phyloP scores from a whole-genome alignment of 345 rosid species.

The Rubroshorea leprosula region DNA sequence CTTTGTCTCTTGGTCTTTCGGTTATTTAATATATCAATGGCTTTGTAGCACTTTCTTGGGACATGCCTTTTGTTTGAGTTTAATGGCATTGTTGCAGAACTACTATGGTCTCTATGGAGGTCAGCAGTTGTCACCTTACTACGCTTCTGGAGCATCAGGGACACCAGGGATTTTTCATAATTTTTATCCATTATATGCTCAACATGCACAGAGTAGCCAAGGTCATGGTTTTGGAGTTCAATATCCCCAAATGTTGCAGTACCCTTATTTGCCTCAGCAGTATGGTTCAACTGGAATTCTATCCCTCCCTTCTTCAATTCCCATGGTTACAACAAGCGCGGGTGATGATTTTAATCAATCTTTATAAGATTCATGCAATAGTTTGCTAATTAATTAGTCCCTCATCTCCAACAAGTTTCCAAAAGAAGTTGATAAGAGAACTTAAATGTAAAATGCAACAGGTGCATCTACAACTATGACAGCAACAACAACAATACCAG shows the following conservation, averaged over 20 bases:
- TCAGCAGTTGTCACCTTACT: conserved; percentile 69
- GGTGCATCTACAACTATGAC: conserved; percentile 9
- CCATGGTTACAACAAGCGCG: conserved; percentile 33
- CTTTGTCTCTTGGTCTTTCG: neutral
- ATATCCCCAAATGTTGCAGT: conserved; percentile 59
- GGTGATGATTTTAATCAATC: conserved; percentile 37
- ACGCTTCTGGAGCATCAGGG: conserved; percentile 44
- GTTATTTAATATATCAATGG: neutral
- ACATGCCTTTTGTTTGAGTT: conserved; percentile 12
- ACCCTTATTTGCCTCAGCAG: conserved; percentile 62
- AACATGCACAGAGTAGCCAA: conserved; percentile 52
- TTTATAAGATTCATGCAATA: neutral
- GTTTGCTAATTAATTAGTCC: too few species aligned
- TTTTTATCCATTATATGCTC: conserved; percentile 65
- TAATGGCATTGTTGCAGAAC: conserved; percentile 40
- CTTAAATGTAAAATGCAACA: conserved; percentile 24
- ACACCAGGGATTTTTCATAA: conserved; percentile 53
- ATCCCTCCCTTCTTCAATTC: conserved; percentile 43
- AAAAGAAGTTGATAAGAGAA: too few species aligned
- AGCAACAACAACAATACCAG: conserved; percentile 14
- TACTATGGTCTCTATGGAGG: conserved; percentile 72
- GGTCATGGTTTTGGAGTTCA: conserved; percentile 54
- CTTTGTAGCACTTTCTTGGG: too few species aligned
- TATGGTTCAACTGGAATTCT: conserved; percentile 47
- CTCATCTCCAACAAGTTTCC: too few species aligned